These are phyloP conservation scores for Claviceps sp. DNA, from an alignment of 2,329 filamentous ascomycete species.

Conservation along the genomic window DNA sequence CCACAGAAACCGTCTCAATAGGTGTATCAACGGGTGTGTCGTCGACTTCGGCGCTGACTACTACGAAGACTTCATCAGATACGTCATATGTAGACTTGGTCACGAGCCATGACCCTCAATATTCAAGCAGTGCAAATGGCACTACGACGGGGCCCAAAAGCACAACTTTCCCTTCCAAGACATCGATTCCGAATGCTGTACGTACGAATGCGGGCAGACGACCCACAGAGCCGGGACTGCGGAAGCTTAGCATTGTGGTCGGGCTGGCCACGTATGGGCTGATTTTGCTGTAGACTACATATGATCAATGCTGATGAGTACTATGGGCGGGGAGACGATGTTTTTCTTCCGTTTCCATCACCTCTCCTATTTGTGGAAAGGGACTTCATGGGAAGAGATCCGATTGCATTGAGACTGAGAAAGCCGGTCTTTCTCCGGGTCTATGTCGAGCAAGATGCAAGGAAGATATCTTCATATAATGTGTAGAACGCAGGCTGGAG, in stretches of 20 bases:
- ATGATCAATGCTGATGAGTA: no score
- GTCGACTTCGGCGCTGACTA: not conserved
- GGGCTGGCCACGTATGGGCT: constrained; percentile 5
- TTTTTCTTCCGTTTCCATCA: not conserved
- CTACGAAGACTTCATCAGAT: not conserved
- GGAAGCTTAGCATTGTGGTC: constrained; percentile 5
- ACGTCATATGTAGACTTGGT: not conserved
- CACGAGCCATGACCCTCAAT: not conserved
- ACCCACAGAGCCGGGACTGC: constrained; percentile 5
- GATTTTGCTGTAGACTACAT: constrained; percentile 2
- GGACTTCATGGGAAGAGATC: not conserved
- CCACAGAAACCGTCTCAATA: not conserved
- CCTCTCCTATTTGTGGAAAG: not conserved
- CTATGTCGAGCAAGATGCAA: not conserved
- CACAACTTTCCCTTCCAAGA: not conserved
- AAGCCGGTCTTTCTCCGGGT: not conserved
- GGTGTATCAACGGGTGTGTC: not conserved
- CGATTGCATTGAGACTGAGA: not conserved
- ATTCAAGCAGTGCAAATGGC: not conserved
- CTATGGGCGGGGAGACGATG: no score
- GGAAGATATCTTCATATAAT: no score
- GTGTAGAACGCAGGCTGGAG: no score
- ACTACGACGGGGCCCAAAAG: not conserved
- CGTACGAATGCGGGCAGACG: constrained; percentile 1
- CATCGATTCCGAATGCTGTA: not conserved